Base-by-base conservation (phyloP, 495 filamentous ascomycete species). In the Opeltia flavorubescens region DNA sequence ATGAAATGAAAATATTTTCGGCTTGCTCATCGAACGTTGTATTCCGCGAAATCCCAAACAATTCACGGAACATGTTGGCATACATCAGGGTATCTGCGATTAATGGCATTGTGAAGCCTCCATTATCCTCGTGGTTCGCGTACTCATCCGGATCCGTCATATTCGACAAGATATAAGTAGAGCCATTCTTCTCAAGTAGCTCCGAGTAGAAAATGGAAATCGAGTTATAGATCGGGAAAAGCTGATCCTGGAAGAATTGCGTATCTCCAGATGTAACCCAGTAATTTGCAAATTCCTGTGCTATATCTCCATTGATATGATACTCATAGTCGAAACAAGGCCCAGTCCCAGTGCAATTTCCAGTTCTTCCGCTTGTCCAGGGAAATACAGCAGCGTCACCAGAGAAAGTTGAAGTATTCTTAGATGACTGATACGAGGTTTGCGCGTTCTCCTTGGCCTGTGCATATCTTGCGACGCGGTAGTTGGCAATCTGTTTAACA, bases 71-170 rank as follows among this genome's bases (percentile, higher is more conserved):
- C 4, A 54, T 29, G 51, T 80, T 80, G 8, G 78, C 74, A 43
- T 72, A 62, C 4, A 50, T 63, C 49, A 74, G 70, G 13, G 71
- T 81, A 55, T 68, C 64, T 28, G 65, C 75, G 47, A 84, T 76
- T 7, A 83, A 63, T 0, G 80, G 73, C 66, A 83, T 83, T 1
- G 83, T 87, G 55, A 76, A 88, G 21, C 78, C 83, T 35, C 80
- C 78, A 20, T 84, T 83, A 53, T 82, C 71, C 17, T 83, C 59
- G 26, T 76, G 66, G 53, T 88, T 87, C 5, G 81, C 81, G 54
- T 83, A 85, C 60, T 85, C 81, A 55, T 85, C 81, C 63, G 83
- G 83, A 61, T 88, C 83, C 1, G 83, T 88, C 71, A 84, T 83
- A 52, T 88, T 88, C n/a, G 60, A 70, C 41, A 75, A 44, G 2